Base-by-base conservation (phyloP, 2,329 filamentous ascomycete species). In the Botrytis squamosa region DNA sequence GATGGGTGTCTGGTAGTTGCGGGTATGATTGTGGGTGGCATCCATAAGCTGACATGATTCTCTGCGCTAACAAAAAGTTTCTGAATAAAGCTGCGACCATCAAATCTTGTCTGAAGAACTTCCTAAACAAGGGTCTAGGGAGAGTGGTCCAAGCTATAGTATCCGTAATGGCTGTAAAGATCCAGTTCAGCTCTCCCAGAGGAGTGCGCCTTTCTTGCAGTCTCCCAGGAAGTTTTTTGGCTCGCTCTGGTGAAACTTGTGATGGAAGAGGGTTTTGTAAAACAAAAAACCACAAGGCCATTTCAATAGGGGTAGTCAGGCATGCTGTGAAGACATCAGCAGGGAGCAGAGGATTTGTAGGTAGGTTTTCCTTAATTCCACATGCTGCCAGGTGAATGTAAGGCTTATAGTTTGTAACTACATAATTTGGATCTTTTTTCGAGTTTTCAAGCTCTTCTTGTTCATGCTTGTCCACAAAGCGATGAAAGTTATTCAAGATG, bases 11-110 rank as follows among this genome's bases (percentile, higher is more conserved):
- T 1, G 96, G 95, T n/a, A 99, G 89, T 76, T 92, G 89, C 0
- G 96, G 96, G 76, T 93, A 95, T 25, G 95, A 98, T 78, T 97
- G 93, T 4, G 96, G 96, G 80, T 97, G 94, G 81, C 96, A 99
- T 77, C 97, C 94, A 81, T 98, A 98, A 1, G 95, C 93, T 74
- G 93, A 91, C 96, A 99, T 98, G 78, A 99, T 92, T 77, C 96
- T 90, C 82, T 99, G 96, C 4, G 94, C 94, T 4, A 99, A 88
- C 1, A 99, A 88, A 80, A 98, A 98, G 81, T 99, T 99, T 70
- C 96, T 90, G 83, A 98, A 99, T 12, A 99, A 85, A 2, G 96
- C 96, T 20, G 96, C 96, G n/a, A 99, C 96, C 95, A 99, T 98
- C 20, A 99, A 87, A 82, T 99, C 96, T 82, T 99, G 96, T 60